Conservation (phyloP, 1,284 basidiomycete genomes). For the Stereum hirsutum region DNA sequence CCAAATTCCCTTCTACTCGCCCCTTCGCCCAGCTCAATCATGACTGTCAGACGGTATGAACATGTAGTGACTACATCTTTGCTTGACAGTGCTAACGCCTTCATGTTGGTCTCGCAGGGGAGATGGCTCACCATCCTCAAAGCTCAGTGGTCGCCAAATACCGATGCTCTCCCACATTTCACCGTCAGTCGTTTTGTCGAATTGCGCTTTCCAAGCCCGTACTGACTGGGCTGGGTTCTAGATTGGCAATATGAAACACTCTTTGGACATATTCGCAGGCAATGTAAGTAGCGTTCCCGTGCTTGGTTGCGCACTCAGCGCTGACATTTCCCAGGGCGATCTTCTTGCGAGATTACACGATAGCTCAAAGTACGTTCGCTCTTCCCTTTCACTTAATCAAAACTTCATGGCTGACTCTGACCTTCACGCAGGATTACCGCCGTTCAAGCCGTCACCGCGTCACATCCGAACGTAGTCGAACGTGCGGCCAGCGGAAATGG, state of each 20-base stretch:
- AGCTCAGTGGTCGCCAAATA: slow-evolving; percentile 69
- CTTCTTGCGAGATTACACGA: slow-evolving; percentile 54
- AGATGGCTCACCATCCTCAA: slow-evolving; percentile 69
- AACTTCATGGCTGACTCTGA: neutral
- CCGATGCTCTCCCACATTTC: slow-evolving; percentile 72
- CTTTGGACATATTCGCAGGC: slow-evolving; percentile 60
- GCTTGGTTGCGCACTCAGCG: neutral
- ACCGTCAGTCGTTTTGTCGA: slow-evolving; percentile 37
- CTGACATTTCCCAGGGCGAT: slow-evolving; percentile 58
- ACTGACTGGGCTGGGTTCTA: slow-evolving; percentile 16
- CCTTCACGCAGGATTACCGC: slow-evolving; percentile 54
- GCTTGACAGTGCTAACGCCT: neutral
- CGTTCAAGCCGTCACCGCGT: slow-evolving; percentile 77
- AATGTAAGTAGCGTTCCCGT: slow-evolving; percentile 32
- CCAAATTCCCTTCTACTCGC: slow-evolving; percentile 45
- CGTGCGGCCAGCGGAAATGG: slow-evolving; percentile 68
- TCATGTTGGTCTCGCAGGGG: slow-evolving; percentile 38
- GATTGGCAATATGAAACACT: slow-evolving; percentile 73
- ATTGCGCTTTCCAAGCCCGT: neutral
- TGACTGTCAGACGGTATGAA: slow-evolving; percentile 66
- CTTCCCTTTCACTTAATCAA: slow-evolving; percentile 1
- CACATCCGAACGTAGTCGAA: slow-evolving; percentile 68
- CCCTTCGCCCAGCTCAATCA: slow-evolving; percentile 56
- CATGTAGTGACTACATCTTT: neutral
- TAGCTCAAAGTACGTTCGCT: slow-evolving; percentile 33